Evolutionary conservation across 345 rosid species (phyloP), one percentile per base, ranked within the genome.

Genomic region (Kernera saxatilis): DNA sequence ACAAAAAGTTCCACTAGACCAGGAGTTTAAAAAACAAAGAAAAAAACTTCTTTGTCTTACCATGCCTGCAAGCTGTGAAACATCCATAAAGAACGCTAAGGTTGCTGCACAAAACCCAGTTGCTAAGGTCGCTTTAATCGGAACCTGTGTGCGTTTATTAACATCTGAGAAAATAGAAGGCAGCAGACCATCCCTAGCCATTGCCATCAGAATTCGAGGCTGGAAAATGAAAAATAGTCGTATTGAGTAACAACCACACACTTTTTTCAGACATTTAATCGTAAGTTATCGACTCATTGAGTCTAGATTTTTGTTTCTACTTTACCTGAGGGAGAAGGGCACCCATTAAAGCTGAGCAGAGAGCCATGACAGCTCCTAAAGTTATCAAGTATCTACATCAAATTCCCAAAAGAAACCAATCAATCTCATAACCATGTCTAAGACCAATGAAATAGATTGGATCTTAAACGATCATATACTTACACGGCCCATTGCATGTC

Each of bases 401-500:
- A 75, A 59, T 50, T 22, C 29, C 56, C 58, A 37, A 30, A 57
- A 67, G 41, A 58, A 17, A 65, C 15, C 52, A 3, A 52, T 23
- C 46, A 58, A 19, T 44, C 45, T 29, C 33, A 33, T 4, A 44
- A 26, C 6, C 15, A 11, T 62, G 10, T 54, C 13, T 19, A 69
- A 25, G 32, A 43, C 2, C 13, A 8, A 59, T 14, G 30, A 51
- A 59, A 40, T 40, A 50, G 39, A 33, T 0, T 11, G 41, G n/a
- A 39, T 58, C 23, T 11, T 25, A 18, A 43, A 36, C 52, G 6
- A 23, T 32, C 57, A 62, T 44, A 77, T 35, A 80, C 99, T 84
- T 84, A 94, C 99, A 90, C 93, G 8, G 96, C 96, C 99, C 99
- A 94, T 33, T 87, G 90, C 99, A 94, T 91, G 73, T 89, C 97